Conservation (phyloP, 352 stramenopile species). For the Aphanomyces stellatus region DNA sequence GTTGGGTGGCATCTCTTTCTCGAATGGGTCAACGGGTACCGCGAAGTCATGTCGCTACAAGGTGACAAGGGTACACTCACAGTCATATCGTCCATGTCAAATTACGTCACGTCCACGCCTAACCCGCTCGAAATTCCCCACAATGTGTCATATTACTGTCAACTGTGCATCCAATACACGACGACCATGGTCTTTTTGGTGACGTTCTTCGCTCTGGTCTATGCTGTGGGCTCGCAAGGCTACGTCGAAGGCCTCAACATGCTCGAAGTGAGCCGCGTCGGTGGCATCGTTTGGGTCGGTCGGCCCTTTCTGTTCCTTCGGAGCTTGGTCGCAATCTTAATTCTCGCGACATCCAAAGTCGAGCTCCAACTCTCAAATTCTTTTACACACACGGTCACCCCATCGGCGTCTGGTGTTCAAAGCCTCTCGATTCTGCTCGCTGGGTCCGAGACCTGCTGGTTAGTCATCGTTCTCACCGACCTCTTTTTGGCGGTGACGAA, state of each 20-base stretch:
- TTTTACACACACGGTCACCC: not conserved
- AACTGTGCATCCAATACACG: not conserved
- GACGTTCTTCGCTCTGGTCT: not conserved
- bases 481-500: not conserved
- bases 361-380: not conserved
- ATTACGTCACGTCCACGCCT: not conserved
- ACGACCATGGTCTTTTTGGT: not conserved
- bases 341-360: not conserved
- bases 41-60: not conserved
- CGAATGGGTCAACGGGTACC: constrained; percentile 3
- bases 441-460: not conserved
- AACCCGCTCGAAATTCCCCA: not conserved
- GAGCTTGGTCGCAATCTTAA: not conserved
- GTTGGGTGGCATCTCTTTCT: not conserved
- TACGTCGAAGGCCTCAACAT: not conserved
- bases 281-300: not conserved
- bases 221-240: too few relatives aligned
- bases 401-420: not conserved
- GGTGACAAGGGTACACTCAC: not conserved
- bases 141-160: not conserved
- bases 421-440: not conserved
- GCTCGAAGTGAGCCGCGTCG: not conserved
- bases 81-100: not conserved
- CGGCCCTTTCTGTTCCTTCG: not conserved
- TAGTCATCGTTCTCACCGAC: constrained; percentile 1